Percentiles rank a stretch among this genome's conserved stretches.
Conservation (phyloP, 441 rosid species). For the Pelargonium australe region DNA sequence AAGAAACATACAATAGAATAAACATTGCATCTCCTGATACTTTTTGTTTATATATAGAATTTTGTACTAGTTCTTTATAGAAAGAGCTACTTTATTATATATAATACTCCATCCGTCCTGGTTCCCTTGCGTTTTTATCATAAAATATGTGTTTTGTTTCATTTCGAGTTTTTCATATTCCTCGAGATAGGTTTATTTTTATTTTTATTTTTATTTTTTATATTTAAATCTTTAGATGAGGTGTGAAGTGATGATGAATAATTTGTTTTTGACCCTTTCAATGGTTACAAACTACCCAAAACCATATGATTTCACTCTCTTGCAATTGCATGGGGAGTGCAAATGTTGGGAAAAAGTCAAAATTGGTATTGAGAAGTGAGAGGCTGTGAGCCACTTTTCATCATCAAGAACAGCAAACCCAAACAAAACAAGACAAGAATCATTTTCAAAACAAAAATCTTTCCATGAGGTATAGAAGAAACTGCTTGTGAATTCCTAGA, state of each 20-base stretch:
- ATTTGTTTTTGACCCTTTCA: neutral
- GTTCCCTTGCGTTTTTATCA: too few relatives aligned
- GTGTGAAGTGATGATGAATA: neutral
- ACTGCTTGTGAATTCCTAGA: conserved; percentile 1
- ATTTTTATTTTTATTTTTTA: too few relatives aligned
- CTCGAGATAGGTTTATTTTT: too few relatives aligned
- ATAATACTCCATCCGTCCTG: too few relatives aligned
- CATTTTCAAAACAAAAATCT: neutral
- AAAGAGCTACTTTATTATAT: too few relatives aligned
- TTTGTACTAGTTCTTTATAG: too few relatives aligned
- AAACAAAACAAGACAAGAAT: neutral
- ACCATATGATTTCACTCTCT: conserved; percentile 1
- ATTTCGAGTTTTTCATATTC: too few relatives aligned
- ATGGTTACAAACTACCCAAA: neutral
- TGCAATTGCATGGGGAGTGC: neutral
- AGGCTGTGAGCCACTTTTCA: neutral
- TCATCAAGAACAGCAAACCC: conserved; percentile 2
- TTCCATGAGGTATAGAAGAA: neutral
- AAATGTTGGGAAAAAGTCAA: neutral
- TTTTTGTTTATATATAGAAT: too few relatives aligned
- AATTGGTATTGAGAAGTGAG: neutral
- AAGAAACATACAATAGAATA: too few relatives aligned
- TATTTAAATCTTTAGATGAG: too few relatives aligned
- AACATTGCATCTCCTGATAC: too few relatives aligned
- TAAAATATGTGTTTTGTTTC: too few relatives aligned